Percentiles rank a stretch among this genome's conserved stretches.
These are phyloP conservation scores for Davidsoniella eucalypti DNA, from an alignment of 2,329 filamentous ascomycete genomes.

Conservation along the genomic window DNA sequence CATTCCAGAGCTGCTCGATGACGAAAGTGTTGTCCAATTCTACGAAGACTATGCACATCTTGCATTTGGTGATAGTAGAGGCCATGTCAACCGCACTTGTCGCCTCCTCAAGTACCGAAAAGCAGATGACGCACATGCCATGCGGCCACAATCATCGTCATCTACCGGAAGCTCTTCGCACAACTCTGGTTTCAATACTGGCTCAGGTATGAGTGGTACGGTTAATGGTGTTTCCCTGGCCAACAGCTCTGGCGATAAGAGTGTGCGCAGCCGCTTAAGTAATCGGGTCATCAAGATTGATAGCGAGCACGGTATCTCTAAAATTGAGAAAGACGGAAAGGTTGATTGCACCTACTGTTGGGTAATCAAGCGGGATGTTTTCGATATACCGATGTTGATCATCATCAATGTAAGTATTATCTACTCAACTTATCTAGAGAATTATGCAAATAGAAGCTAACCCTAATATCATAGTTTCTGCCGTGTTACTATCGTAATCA, in stretches of 20 bases:
- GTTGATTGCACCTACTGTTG: slow-evolving; percentile 93
- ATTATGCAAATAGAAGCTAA: slow-evolving; percentile 1
- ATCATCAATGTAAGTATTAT: slow-evolving; percentile 76
- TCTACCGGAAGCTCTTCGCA: slow-evolving; percentile 1
- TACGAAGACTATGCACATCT: slow-evolving; percentile 90
- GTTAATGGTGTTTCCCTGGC: slow-evolving; percentile 14
- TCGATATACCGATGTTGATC: slow-evolving; percentile 97
- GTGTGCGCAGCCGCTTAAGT: slow-evolving; percentile 32
- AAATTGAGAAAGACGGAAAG: slow-evolving; percentile 72
- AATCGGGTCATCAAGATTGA: slow-evolving; percentile 46
- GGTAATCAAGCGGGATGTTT: slow-evolving; percentile 91
- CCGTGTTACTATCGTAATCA: slow-evolving; percentile 43
- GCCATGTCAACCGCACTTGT: slow-evolving; percentile 67
- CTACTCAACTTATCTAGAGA: no score
- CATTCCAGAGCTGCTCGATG: slow-evolving; percentile 80
- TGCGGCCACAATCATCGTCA: slow-evolving; percentile 9
- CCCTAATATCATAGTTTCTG: slow-evolving; percentile 29
- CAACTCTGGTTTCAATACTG: not conserved
- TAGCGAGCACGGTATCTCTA: slow-evolving; percentile 63
- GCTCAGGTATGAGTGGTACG: not conserved
- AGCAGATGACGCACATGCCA: not conserved
- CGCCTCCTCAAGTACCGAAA: slow-evolving; percentile 78
- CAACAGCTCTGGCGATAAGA: slow-evolving; percentile 17
- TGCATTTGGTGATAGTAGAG: slow-evolving; percentile 79
- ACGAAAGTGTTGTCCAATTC: slow-evolving; percentile 84